phyloP scores from a whole-genome alignment of 768 basidiomycete species.

The Pisolithus albus region DNA sequence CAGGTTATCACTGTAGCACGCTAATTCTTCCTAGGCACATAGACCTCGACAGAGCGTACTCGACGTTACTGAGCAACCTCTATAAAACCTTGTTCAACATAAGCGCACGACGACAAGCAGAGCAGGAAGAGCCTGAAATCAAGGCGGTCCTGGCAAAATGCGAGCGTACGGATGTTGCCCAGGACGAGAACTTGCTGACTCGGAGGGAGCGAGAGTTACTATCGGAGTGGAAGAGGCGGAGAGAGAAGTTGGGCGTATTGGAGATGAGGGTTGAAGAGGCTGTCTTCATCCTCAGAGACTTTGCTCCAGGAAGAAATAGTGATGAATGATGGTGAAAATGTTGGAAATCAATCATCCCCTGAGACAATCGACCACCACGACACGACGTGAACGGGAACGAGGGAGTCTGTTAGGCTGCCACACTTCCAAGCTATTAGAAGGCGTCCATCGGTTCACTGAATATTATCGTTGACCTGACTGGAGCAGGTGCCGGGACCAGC shows the following conservation, averaged over 20 bases:
- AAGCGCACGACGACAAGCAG: slow-evolving; percentile 61
- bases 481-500: too few species aligned
- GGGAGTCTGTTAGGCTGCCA: too few species aligned
- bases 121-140: slow-evolving; percentile 59
- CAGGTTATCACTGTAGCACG: not conserved
- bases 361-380: too few species aligned
- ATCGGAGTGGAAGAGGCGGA: slow-evolving; percentile 64
- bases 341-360: not conserved
- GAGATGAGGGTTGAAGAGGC: slow-evolving; percentile 85
- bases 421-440: too few species aligned
- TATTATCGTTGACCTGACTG: too few species aligned
- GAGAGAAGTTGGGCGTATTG: slow-evolving; percentile 68
- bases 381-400: too few species aligned
- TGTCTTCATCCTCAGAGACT: slow-evolving; percentile 84
- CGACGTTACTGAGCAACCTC: slow-evolving; percentile 64
- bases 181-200: slow-evolving; percentile 62
- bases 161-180: slow-evolving; percentile 77
- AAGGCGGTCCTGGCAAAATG: slow-evolving; percentile 74
- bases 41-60: slow-evolving; percentile 77
- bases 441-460: too few species aligned
- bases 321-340: slow-evolving; percentile 35
- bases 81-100: slow-evolving; percentile 93
- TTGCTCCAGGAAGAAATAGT: slow-evolving; percentile 43
- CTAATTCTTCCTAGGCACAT: slow-evolving; percentile 61
- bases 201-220: slow-evolving; percentile 72